Conservation (phyloP, 805 yeast genomes). For the Yarrowia hollandica region DNA sequence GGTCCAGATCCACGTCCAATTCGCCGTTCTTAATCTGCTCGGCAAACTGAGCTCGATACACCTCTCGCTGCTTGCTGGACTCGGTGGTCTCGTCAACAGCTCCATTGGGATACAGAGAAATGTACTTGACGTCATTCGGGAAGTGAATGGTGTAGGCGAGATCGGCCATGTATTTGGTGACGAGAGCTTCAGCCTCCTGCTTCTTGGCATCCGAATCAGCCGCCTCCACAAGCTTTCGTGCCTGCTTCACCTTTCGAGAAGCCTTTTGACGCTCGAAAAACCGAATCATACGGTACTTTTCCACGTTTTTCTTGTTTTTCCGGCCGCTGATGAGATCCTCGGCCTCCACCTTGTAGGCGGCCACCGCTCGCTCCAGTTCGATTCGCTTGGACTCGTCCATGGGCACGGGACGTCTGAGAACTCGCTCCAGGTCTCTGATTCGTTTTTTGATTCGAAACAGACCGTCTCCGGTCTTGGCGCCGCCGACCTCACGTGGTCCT, state of each 20-base stretch:
- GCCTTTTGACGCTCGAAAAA: conserved; percentile 92
- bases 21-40: conserved; percentile 53
- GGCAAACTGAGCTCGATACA: conserved; percentile 55
- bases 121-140: conserved; percentile 78
- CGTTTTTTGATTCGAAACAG: conserved; percentile 69
- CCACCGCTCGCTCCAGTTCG: conserved; percentile 65
- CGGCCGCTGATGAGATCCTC: conserved; percentile 48
- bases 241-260: conserved; percentile 59
- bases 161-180: conserved; percentile 64
- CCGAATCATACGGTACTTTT: conserved; percentile 88
- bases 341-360: conserved; percentile 62
- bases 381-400: conserved; percentile 51
- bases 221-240: conserved; percentile 41
- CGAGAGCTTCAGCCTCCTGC: conserved; percentile 38
- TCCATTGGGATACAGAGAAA: conserved; percentile 67
- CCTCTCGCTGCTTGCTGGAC: conserved; percentile 41
- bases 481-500: conserved; percentile 15
- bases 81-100: conserved; percentile 44
- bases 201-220: conserved; percentile 33
- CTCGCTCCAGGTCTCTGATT: conserved; percentile 80
- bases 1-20: conserved; percentile 58
- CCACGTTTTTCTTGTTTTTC: conserved; percentile 54
- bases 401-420: conserved; percentile 59
- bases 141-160: conserved; percentile 71
- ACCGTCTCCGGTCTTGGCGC: conserved; percentile 23